These are phyloP conservation scores for Mycocentrospora acerina DNA, from an alignment of 2,329 filamentous ascomycete species.

Conservation along the genomic window DNA sequence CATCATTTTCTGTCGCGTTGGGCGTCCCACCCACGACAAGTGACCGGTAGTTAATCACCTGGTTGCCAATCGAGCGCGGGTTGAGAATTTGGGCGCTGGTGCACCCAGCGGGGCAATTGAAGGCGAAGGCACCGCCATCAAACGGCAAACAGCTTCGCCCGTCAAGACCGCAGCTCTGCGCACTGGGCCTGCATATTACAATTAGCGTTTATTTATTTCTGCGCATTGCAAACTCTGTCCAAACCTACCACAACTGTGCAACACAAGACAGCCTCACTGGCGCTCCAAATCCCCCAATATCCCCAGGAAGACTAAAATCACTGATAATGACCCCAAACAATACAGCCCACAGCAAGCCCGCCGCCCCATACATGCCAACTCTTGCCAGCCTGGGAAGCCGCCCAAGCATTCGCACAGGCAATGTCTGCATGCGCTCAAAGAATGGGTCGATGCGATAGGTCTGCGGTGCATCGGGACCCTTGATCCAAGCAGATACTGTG, in stretches of 20 bases:
- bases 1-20: constrained; percentile 15
- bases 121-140: constrained; percentile 53
- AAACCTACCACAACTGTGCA: constrained; percentile 63
- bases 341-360: constrained; percentile 66
- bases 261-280: constrained; percentile 68
- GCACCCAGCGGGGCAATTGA: constrained; percentile 60
- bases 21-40: constrained; percentile 67
- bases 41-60: constrained; percentile 64
- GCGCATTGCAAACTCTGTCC: too few relatives aligned
- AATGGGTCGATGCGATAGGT: constrained; percentile 51
- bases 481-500: constrained; percentile 45
- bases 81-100: constrained; percentile 49
- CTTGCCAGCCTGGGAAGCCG: constrained; percentile 60
- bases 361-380: constrained; percentile 57
- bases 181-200: constrained; percentile 32
- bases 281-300: constrained; percentile 69
- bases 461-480: constrained; percentile 48
- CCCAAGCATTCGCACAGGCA: constrained; percentile 61
- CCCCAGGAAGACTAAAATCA: constrained; percentile 55
- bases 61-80: constrained; percentile 55
- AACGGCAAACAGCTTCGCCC: constrained; percentile 60
- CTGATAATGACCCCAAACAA: constrained; percentile 69
- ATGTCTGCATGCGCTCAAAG: constrained; percentile 66
- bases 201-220: too few relatives aligned
- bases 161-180: constrained; percentile 52